phyloP scores from a whole-genome alignment of 257 asterid genomes.

The Agastache rugosa region DNA sequence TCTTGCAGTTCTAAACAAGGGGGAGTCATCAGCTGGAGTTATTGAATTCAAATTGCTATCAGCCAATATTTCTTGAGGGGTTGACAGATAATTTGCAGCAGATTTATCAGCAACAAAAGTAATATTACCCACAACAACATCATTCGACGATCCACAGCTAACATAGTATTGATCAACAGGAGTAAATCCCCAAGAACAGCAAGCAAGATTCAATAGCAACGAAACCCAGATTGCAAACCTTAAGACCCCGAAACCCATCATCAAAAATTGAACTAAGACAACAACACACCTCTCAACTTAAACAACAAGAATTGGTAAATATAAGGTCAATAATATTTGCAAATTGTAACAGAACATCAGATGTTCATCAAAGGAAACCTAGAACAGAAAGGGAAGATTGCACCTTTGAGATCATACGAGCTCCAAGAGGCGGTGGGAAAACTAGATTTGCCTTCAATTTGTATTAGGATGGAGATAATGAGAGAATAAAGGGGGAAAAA shows the following conservation, averaged over 20 bases:
- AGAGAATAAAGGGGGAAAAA: not conserved
- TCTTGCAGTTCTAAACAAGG: slow-evolving; percentile 62
- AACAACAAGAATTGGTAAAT: slow-evolving; percentile 33
- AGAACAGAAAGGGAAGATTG: slow-evolving; percentile 34
- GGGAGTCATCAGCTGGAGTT: slow-evolving; percentile 49
- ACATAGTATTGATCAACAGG: slow-evolving; percentile 59
- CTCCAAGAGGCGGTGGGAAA: slow-evolving; percentile 34
- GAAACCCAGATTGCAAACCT: slow-evolving; percentile 53
- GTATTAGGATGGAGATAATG: slow-evolving; percentile 30
- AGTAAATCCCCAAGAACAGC: slow-evolving; percentile 47
- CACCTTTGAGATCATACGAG: slow-evolving; percentile 51
- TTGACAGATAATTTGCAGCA: slow-evolving; percentile 51
- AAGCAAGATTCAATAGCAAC: slow-evolving; percentile 47
- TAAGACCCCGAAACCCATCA: slow-evolving; percentile 48
- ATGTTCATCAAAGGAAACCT: slow-evolving; percentile 41
- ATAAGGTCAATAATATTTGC: not conserved
- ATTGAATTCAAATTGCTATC: slow-evolving; percentile 50
- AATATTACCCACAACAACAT: slow-evolving; percentile 51
- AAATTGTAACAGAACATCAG: not conserved
- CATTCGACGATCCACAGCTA: slow-evolving; percentile 66
- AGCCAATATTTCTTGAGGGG: slow-evolving; percentile 60
- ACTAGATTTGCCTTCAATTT: slow-evolving; percentile 34
- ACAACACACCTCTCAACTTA: slow-evolving; percentile 31
- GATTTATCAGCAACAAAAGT: slow-evolving; percentile 64
- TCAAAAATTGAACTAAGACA: slow-evolving; percentile 13